Percentiles rank a stretch among this genome's conserved stretches.
Conservation (phyloP, 2,329 filamentous ascomycete genomes). For the Fusarium odoratissimum region DNA sequence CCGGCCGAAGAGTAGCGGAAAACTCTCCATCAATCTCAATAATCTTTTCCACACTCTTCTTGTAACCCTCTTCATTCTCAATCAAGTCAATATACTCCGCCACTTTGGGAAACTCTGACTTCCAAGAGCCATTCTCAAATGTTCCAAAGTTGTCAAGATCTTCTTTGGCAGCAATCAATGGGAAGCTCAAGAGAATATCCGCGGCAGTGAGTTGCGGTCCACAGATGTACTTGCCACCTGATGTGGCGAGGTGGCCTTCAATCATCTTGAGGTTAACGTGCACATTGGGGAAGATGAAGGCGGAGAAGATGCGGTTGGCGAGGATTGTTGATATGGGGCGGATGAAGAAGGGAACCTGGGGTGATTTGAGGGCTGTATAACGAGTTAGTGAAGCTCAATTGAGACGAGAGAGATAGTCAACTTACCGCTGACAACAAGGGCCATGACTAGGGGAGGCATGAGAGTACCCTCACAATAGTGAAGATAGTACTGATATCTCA, state of each 20-base stretch:
- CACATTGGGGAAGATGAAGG: constrained; percentile 61
- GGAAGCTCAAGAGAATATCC: constrained; percentile 66
- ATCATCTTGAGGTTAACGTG: constrained; percentile 61
- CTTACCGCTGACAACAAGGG: constrained; percentile 68
- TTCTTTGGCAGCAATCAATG: constrained; percentile 58
- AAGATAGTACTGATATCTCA: constrained; percentile 75
- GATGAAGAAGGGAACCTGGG: constrained; percentile 63
- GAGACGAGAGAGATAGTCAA: constrained; percentile 5
- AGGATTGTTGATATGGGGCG: constrained; percentile 62
- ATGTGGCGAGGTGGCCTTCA: constrained; percentile 60
- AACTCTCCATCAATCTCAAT: constrained; percentile 60
- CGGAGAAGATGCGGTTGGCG: constrained; percentile 54
- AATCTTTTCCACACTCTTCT: constrained; percentile 61
- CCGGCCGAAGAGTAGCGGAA: constrained; percentile 9
- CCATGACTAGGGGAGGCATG: constrained; percentile 76
- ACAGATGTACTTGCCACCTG: constrained; percentile 61
- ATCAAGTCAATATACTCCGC: constrained; percentile 60
- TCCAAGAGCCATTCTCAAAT: constrained; percentile 56
- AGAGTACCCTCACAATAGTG: constrained; percentile 88
- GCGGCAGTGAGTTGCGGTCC: constrained; percentile 62
- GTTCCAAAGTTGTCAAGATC: constrained; percentile 55
- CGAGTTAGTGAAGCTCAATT: not conserved
- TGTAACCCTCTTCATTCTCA: constrained; percentile 60
- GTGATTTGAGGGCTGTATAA: constrained; percentile 56
- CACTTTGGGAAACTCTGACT: constrained; percentile 56